Evolutionary conservation across 179 eudicot genomes (phyloP), one percentile per base, ranked within the genome.

Genomic region (Amaranthus tricolor): DNA sequence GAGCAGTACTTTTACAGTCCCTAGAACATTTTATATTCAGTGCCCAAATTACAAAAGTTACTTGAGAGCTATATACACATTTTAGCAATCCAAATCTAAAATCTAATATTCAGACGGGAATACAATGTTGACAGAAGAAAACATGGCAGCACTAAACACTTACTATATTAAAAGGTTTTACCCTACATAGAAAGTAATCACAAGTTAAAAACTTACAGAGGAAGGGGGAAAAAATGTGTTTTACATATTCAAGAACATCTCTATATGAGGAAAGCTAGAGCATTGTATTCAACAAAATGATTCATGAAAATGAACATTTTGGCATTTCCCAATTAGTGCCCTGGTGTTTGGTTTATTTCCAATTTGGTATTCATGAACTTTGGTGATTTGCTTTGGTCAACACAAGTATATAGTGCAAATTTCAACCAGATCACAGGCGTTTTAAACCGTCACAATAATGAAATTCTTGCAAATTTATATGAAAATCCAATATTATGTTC

Each of bases 1-100:
- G 21, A 57, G 61, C 21, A 57, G 61, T n/a, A 57, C 61, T 57
- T 57, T 1, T 57, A 57, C 61, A 7, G 0, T 57, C 61, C 61
- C 3, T 57, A 7, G 61, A 13, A 16, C 21, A 57, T 57, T 16
- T 57, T 57, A 57, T 57, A 57, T n/a, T n/a, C 31, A 17, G 61
- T 17, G 61, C 31, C 61, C 61, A 57, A 16, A 57, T 57, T 57
- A 57, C 61, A 57, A 57, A 57, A 57, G 61, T 57, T 31, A 60
- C 63, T 60, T 43, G 63, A 60, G 13, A 60, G 63, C 58, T 55
- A 55, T 55, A 55, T 11, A 55, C 58, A 11, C 13, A 55, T 55
- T 55, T 55, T 55, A 55, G 63, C 63, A 19, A 60, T 60, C 63
- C 63, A 60, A 60, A 60, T 60, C 63, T 60, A 60, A 19, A 12